phyloP scores from a whole-genome alignment of 192 early-diverging fungal genomes.

The Linnemannia elongata region DNA sequence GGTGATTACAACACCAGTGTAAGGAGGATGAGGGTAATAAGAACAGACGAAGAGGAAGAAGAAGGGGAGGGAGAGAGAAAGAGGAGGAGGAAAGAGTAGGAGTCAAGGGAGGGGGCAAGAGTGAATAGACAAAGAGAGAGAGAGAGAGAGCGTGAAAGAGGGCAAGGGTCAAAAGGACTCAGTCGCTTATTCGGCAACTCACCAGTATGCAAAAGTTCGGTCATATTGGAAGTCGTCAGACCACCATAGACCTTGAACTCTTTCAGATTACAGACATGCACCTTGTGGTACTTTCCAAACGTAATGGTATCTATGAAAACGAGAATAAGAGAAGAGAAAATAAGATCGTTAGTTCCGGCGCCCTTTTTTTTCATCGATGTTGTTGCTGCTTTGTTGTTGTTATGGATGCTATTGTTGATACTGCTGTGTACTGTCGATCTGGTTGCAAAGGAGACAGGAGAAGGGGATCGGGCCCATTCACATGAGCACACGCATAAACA shows the following conservation, averaged over 20 bases:
- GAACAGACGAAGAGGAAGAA: not conserved
- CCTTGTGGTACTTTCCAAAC: constrained; percentile 95
- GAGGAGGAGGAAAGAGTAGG: not conserved
- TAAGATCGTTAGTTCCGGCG: not conserved
- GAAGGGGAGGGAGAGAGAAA: not conserved
- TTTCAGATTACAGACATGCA: constrained; percentile 96
- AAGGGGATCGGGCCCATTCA: too few relatives aligned
- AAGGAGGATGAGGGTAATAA: not conserved
- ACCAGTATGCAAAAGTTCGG: constrained; percentile 85
- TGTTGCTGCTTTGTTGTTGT: not conserved
- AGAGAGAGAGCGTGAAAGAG: not conserved
- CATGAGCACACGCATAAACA: too few relatives aligned
- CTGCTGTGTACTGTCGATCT: not conserved
- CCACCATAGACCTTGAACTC: constrained; percentile 98
- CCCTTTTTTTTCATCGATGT: not conserved
- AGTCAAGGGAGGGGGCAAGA: not conserved
- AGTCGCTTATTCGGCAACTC: constrained; percentile 29
- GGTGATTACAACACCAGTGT: not conserved
- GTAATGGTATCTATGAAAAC: constrained; percentile 77
- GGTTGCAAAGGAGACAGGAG: too few relatives aligned
- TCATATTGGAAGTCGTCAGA: constrained; percentile 85
- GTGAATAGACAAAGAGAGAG: not conserved
- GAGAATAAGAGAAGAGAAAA: not conserved
- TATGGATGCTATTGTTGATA: not conserved
- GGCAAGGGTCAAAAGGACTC: constrained; percentile 5